Percentiles rank a stretch among this genome's conserved stretches.
Conservation (phyloP, 352 stramenopile genomes). For the Phytopythium vexans region DNA sequence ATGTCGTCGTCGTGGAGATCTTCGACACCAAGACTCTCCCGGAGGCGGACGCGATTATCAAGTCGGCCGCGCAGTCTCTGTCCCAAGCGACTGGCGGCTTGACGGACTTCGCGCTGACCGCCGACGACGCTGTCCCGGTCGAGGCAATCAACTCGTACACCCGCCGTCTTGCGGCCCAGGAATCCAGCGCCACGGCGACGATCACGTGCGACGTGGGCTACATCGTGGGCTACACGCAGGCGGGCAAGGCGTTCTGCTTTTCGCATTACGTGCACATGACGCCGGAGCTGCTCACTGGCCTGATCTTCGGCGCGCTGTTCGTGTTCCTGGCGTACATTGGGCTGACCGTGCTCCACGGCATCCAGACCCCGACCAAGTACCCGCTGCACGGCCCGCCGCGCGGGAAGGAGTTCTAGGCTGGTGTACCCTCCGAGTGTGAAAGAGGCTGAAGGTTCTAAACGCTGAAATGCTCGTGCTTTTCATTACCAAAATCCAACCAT, state of each 20-base stretch:
- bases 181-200: slow-evolving; percentile 12
- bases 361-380: slow-evolving; percentile 77
- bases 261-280: slow-evolving; percentile 85
- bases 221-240: slow-evolving; percentile 44
- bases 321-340: slow-evolving; percentile 76
- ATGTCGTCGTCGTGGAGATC: slow-evolving; percentile 66
- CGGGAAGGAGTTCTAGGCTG: slow-evolving; percentile 78
- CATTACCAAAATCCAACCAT: not conserved
- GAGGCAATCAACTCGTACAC: slow-evolving; percentile 18
- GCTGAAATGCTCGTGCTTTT: not conserved
- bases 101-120: slow-evolving; percentile 68
- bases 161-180: slow-evolving; percentile 32
- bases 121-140: slow-evolving; percentile 31
- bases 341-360: slow-evolving; percentile 60
- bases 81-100: slow-evolving; percentile 22
- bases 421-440: too few species aligned
- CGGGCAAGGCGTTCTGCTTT: slow-evolving; percentile 78
- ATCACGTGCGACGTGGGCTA: slow-evolving; percentile 66
- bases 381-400: slow-evolving; percentile 66
- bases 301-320: slow-evolving; percentile 81
- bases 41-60: slow-evolving; percentile 45
- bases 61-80: slow-evolving; percentile 32
- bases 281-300: slow-evolving; percentile 63
- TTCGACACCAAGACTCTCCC: slow-evolving; percentile 20
- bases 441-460: too few species aligned